Evolutionary conservation across 2,329 filamentous ascomycete genomes (phyloP).

Genomic region (Metarhizium anisopliae): DNA sequence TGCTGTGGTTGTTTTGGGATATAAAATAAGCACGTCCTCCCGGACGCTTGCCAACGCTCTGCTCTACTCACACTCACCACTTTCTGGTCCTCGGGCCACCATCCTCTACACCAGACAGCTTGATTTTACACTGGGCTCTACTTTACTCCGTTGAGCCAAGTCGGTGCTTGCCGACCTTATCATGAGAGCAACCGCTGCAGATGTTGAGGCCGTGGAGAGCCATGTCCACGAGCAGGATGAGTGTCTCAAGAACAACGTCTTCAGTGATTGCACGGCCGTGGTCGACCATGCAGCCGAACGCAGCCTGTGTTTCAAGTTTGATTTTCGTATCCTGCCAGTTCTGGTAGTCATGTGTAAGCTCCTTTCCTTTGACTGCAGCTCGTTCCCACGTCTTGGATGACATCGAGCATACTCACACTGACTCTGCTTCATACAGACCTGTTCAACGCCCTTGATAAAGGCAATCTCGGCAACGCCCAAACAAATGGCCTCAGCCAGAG

Average conservation of each 20-base stretch:
- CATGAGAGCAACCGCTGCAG: constrained; percentile 5
- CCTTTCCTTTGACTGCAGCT: background rate
- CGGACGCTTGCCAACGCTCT: too few relatives aligned
- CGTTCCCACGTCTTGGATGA: background rate
- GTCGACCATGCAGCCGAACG: constrained; percentile 36
- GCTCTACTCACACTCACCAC: too few relatives aligned
- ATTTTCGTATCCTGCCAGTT: constrained; percentile 43
- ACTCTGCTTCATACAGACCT: constrained; percentile 22
- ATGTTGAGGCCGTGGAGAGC: constrained; percentile 4
- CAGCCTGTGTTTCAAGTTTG: constrained; percentile 44
- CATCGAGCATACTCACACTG: background rate
- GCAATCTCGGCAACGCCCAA: constrained; percentile 44
- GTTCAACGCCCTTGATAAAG: constrained; percentile 37
- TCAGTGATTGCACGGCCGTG: constrained; percentile 18
- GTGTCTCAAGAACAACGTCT: constrained; percentile 6
- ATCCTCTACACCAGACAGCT: too few relatives aligned
- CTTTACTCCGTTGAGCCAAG: background rate
- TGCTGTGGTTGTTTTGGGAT: background rate
- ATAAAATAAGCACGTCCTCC: background rate
- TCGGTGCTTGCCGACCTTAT: background rate
- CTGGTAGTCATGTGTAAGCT: constrained; percentile 42
- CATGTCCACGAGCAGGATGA: constrained; percentile 9
- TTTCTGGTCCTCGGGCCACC: too few relatives aligned
- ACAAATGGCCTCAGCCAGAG: constrained; percentile 35
- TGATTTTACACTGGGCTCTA: too few relatives aligned